Evolutionary conservation across 768 basidiomycete species (phyloP).

Genomic region (Sutorius australiensis): DNA sequence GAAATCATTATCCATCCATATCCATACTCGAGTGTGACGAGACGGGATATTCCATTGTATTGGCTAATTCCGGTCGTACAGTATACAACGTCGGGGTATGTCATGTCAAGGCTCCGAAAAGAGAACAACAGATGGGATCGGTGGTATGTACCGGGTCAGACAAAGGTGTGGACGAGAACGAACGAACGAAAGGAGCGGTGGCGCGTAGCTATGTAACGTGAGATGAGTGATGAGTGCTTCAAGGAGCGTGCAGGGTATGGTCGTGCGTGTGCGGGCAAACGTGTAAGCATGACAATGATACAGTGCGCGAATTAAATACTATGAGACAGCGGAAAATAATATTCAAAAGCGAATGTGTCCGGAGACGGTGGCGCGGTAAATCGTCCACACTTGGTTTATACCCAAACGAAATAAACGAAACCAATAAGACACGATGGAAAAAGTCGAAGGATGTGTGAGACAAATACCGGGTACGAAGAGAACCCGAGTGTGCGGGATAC

Average conservation of each 20-base stretch:
- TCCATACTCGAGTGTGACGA: too few species aligned
- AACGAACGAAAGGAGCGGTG: constrained; percentile 4
- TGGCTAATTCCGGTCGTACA: too few species aligned
- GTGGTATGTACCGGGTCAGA: background rate
- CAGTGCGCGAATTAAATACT: constrained; percentile 29
- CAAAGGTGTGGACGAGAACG: constrained; percentile 7
- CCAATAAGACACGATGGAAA: constrained; percentile 1
- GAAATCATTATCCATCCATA: too few species aligned
- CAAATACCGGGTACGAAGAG: background rate
- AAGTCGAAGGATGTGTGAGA: constrained; percentile 10
- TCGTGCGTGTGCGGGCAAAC: background rate
- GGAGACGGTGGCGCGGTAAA: constrained; percentile 3
- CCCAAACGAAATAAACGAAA: background rate
- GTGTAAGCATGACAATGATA: constrained; percentile 19
- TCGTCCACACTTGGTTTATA: constrained; percentile 11
- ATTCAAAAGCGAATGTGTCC: background rate
- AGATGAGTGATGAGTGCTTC: constrained; percentile 1
- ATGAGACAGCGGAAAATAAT: constrained; percentile 16
- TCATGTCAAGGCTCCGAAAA: background rate
- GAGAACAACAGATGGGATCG: background rate
- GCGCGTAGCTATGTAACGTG: constrained; percentile 4
- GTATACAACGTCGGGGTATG: too few species aligned
- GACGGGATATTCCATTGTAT: too few species aligned
- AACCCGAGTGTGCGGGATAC: constrained; percentile 13
- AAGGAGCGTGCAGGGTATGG: constrained; percentile 4